Conservation (phyloP, 148 eudicot species). For the Polygonum aviculare region DNA sequence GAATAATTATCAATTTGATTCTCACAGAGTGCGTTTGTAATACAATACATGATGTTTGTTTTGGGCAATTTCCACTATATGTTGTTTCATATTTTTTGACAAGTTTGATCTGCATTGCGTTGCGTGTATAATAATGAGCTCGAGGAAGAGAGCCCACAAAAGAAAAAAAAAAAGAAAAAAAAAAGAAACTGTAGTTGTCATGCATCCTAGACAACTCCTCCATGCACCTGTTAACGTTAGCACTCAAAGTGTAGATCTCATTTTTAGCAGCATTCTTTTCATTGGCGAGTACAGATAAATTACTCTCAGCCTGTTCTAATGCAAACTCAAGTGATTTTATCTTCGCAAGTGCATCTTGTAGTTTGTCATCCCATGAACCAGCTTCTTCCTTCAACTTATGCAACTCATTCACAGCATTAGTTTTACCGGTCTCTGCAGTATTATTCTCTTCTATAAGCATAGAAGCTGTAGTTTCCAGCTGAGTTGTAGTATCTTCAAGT, state of each 20-base stretch:
- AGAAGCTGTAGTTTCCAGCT: constrained; percentile 41
- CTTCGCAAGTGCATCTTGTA: constrained; percentile 38
- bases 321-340: constrained; percentile 52
- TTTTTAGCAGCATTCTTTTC: constrained; percentile 56
- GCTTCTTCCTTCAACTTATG: constrained; percentile 59
- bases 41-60: neutral
- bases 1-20: too few relatives aligned
- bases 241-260: constrained; percentile 43
- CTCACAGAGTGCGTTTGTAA: neutral
- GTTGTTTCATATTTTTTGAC: neutral
- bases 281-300: constrained; percentile 35
- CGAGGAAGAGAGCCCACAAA: neutral
- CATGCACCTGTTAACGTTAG: constrained; percentile 55
- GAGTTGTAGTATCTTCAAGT: constrained; percentile 62
- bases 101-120: neutral
- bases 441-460: constrained; percentile 50
- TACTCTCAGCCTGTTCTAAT: constrained; percentile 41
- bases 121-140: neutral
- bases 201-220: constrained; percentile 64
- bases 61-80: too few relatives aligned
- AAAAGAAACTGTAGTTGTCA: constrained; percentile 26
- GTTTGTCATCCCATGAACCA: constrained; percentile 37
- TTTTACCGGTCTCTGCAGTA: constrained; percentile 32
- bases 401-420: constrained; percentile 42
- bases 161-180: neutral